phyloP scores from a whole-genome alignment of 2,329 filamentous ascomycete species.

The Penicillium concentricum region DNA sequence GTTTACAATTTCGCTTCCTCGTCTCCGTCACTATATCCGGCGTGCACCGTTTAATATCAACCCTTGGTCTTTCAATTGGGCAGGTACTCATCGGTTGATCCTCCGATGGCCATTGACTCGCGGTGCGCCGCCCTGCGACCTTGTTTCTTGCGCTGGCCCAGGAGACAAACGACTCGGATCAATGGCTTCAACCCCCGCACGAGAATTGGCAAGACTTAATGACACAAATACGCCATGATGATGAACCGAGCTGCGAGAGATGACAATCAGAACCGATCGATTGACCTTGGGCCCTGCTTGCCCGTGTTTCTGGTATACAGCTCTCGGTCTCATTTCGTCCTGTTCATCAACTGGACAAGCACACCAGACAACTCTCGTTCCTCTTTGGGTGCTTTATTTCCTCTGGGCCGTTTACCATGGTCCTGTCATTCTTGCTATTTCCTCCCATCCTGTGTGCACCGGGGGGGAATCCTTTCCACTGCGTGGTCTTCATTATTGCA shows the following conservation, averaged over 20 bases:
- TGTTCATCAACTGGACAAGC: not conserved
- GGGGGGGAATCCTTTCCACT: constrained; percentile 7
- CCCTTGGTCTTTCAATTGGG: constrained; percentile 12
- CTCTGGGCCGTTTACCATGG: not conserved
- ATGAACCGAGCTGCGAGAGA: not conserved
- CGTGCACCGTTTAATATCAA: constrained; percentile 23
- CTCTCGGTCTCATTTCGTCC: not conserved
- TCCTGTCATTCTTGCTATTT: constrained; percentile 1
- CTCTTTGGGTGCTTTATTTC: not conserved
- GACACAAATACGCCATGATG: not conserved
- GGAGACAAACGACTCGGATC: not conserved
- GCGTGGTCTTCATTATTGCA: constrained; percentile 6
- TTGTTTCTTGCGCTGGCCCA: constrained; percentile 1
- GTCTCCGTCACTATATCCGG: constrained; percentile 17
- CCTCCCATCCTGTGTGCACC: constrained; percentile 1
- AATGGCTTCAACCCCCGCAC: not conserved
- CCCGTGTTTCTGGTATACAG: not conserved
- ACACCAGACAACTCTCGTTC: not conserved
- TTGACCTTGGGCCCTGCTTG: not conserved
- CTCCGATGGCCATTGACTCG: not conserved
- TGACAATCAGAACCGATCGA: not conserved
- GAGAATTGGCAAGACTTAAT: not conserved
- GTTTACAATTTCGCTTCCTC: constrained; percentile 17
- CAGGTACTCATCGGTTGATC: constrained; percentile 5
- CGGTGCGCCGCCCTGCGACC: not conserved